A percentile compares a stretch with the other conserved stretches of the same genome.
Evolutionary conservation across 148 eudicot genomes (phyloP).

Genomic region (Heliamphora exappendiculata): DNA sequence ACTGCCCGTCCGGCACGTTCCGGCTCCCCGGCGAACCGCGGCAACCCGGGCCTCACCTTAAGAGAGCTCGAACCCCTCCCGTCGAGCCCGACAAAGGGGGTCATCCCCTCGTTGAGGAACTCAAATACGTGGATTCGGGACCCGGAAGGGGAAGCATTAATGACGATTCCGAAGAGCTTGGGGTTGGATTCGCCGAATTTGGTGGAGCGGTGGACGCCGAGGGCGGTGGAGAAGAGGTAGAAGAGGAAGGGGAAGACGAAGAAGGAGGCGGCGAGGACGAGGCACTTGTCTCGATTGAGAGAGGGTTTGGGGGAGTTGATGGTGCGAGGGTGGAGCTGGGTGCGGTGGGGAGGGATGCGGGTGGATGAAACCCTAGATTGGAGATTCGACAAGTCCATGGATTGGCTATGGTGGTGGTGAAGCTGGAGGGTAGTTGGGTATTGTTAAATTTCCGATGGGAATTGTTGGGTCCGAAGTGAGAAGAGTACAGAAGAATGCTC

Average conservation of each 20-base stretch:
- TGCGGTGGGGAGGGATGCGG: slow-evolving; percentile 36
- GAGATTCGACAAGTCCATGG: slow-evolving; percentile 28
- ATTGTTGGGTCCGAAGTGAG: too few species aligned
- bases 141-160: slow-evolving; percentile 15
- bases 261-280: slow-evolving; percentile 23
- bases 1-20: slow-evolving; percentile 13
- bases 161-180: slow-evolving; percentile 22
- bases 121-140: slow-evolving; percentile 31
- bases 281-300: slow-evolving; percentile 21
- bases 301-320: slow-evolving; percentile 14
- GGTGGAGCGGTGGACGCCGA: slow-evolving; percentile 23
- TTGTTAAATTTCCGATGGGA: too few species aligned
- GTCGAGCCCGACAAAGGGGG: slow-evolving; percentile 22
- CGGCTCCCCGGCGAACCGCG: background rate
- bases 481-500: too few species aligned
- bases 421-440: too few species aligned
- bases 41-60: slow-evolving; percentile 14
- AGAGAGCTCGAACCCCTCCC: slow-evolving; percentile 7
- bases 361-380: slow-evolving; percentile 27
- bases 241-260: slow-evolving; percentile 32
- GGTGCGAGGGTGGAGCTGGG: slow-evolving; percentile 40
- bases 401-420: slow-evolving; percentile 6
- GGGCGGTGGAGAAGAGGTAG: slow-evolving; percentile 30
- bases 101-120: slow-evolving; percentile 18
- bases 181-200: slow-evolving; percentile 11